A percentile compares a stretch with the other conserved stretches of the same genome.
These are phyloP conservation scores for Eutrema japonicum DNA, from an alignment of 345 rosid genomes.

Conservation along the genomic window DNA sequence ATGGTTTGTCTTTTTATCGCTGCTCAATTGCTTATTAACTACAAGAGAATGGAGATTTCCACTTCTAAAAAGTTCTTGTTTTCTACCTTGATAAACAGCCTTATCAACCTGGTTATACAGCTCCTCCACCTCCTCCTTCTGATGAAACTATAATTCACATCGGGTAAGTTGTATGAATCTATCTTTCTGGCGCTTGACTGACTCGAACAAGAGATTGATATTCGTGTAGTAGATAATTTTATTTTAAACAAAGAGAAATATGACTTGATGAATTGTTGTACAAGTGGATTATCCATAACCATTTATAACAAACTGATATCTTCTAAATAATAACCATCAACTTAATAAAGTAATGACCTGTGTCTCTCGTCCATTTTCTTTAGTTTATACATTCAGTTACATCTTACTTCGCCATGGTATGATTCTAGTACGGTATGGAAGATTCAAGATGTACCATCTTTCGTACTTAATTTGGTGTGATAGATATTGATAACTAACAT, in stretches of 20 bases:
- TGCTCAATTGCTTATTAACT: not conserved
- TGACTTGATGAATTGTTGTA: not conserved
- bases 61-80: not conserved
- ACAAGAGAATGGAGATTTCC: not conserved
- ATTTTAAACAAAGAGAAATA: not conserved
- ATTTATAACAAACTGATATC: not conserved
- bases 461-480: not conserved
- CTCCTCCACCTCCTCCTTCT: conserved; percentile 67
- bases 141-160: conserved; percentile 80
- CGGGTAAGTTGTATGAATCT: conserved; percentile 56
- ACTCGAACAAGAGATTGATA: not conserved
- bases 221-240: not conserved
- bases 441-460: not conserved
- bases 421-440: conserved; percentile 1
- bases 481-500: conserved; percentile 14
- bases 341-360: too few relatives aligned
- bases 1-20: conserved; percentile 12
- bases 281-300: not conserved
- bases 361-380: not conserved
- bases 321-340: not conserved
- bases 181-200: not conserved
- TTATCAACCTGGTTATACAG: conserved; percentile 87
- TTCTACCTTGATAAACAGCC: conserved; percentile 47
- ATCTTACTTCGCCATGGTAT: not conserved
- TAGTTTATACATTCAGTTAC: not conserved